Percentiles rank a stretch among this genome's conserved stretches.
These are phyloP conservation scores for Pilasporangium apinafurcum DNA, from an alignment of 352 stramenopile genomes.

Conservation along the genomic window DNA sequence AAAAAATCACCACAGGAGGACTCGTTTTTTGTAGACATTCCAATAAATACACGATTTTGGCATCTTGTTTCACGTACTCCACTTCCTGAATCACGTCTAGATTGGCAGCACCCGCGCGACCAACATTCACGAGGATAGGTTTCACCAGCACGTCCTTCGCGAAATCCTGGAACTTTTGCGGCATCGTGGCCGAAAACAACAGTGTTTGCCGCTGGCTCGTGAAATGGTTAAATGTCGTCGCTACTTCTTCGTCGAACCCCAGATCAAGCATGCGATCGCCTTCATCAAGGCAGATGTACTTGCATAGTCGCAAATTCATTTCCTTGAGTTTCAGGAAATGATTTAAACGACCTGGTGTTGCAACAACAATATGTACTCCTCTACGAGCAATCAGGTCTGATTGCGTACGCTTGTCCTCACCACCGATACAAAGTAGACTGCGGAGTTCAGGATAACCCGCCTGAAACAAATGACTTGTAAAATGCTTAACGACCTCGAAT, in stretches of 20 bases:
- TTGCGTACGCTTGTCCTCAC: conserved; percentile 92
- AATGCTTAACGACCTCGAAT: conserved; percentile 95
- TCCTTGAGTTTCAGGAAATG: conserved; percentile 95
- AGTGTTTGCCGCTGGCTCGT: conserved; percentile 96
- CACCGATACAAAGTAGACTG: conserved; percentile 93
- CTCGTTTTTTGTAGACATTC: conserved; percentile 99
- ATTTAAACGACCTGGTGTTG: conserved; percentile 94
- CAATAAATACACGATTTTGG: conserved; percentile 98
- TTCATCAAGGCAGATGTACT: conserved; percentile 98
- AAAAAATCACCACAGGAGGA: conserved; percentile 98
- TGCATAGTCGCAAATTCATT: conserved; percentile 93
- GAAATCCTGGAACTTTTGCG: conserved; percentile 99
- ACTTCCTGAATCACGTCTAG: conserved; percentile 99
- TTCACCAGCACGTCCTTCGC: conserved; percentile 94
- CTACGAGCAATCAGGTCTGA: conserved; percentile 76
- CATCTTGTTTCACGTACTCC: conserved; percentile 98
- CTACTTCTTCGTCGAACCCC: conserved; percentile 90
- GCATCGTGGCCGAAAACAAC: conserved; percentile 98
- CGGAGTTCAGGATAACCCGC: conserved; percentile 82
- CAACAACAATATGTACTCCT: conserved; percentile 96
- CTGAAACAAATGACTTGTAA: conserved; percentile 75
- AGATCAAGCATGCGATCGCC: conserved; percentile 98
- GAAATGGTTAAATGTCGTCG: conserved; percentile 98
- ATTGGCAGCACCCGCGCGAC: conserved; percentile 95
- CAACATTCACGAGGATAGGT: conserved; percentile 98